These are phyloP conservation scores for Apophysomyces trapeziformis DNA, from an alignment of 371 early-diverging fungal genomes.

Conservation along the genomic window DNA sequence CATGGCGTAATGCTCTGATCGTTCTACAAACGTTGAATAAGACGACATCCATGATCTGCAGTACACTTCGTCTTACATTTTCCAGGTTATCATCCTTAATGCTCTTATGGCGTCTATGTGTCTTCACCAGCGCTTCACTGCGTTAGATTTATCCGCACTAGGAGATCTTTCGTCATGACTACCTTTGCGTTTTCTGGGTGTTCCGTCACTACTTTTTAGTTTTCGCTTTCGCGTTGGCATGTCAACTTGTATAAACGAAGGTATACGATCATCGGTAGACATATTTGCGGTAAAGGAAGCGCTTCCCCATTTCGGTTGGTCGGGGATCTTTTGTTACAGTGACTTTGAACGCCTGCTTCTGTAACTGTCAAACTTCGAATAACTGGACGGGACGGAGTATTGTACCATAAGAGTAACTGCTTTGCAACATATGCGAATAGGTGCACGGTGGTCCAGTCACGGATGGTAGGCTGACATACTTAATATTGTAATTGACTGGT, in stretches of 20 bases:
- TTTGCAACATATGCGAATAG: too few relatives aligned
- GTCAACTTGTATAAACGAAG: not conserved
- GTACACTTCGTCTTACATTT: not conserved
- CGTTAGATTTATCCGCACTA: not conserved
- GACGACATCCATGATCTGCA: not conserved
- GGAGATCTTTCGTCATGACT: not conserved
- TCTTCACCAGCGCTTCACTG: not conserved
- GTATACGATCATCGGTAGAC: slow-evolving; percentile 1
- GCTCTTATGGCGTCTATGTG: not conserved
- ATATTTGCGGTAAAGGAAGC: not conserved
- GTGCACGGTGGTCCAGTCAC: too few relatives aligned
- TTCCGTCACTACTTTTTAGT: not conserved
- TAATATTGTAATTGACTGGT: too few relatives aligned
- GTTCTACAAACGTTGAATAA: not conserved
- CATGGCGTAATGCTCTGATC: not conserved
- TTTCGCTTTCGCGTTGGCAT: not conserved
- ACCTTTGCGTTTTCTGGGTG: not conserved
- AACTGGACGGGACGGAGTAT: too few relatives aligned
- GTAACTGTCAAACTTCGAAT: too few relatives aligned
- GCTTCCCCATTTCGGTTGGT: not conserved
- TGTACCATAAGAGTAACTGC: too few relatives aligned
- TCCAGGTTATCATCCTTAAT: not conserved
- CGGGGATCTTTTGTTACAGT: not conserved
- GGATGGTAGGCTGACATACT: too few relatives aligned
- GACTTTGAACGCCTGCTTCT: not conserved